Evolutionary conservation across 495 filamentous ascomycete genomes (phyloP), one percentile per base, ranked within the genome.

Genomic region (Darksidea phi): DNA sequence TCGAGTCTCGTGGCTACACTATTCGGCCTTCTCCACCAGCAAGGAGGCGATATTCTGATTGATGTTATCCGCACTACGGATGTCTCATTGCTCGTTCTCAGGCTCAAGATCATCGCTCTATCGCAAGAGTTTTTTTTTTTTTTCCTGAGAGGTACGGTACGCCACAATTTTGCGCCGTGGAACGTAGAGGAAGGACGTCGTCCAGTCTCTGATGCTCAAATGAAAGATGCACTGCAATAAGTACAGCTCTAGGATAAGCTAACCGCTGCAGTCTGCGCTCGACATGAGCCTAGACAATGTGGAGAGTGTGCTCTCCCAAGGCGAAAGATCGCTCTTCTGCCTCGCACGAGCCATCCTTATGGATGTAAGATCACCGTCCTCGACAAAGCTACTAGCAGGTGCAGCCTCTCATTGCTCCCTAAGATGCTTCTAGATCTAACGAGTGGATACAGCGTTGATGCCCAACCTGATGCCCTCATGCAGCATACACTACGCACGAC

Each of bases 101-200:
- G 84, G 1, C 74, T 76, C 34, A 78, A 77, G 59, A 79, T 86
- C 47, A 82, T 79, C 12, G 80, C 84, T 49, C 79, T 87, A 7
- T 83, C 84, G 1, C 84, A 87, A 61, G 84, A 86, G 55, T 80
- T 83, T 0, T 79, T 84, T 0, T 80, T 83, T 0, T 79, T 84
- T 0, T 73, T 86, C 10, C 82, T 87, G 80, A 12, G 82, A 80
- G 72, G 62, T 6, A 55, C 23, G 26, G 59, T 63, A 48, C 34
- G 64, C n/a, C 23, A 57, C 28, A 67, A 63, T 28, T 45, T 67
- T 13, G 43, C 36, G 6, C 59, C 64, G 2, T 62, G 57, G 58
- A 36, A 21, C 13, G 48, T 12, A 23, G 50, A 34, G 37, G 38
- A 24, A 15, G 28, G 54, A 12, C 54, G 24, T 32, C 26, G 23